Base-by-base conservation (phyloP, 805 yeast species). In the Suhomyces tanzawaensis region DNA sequence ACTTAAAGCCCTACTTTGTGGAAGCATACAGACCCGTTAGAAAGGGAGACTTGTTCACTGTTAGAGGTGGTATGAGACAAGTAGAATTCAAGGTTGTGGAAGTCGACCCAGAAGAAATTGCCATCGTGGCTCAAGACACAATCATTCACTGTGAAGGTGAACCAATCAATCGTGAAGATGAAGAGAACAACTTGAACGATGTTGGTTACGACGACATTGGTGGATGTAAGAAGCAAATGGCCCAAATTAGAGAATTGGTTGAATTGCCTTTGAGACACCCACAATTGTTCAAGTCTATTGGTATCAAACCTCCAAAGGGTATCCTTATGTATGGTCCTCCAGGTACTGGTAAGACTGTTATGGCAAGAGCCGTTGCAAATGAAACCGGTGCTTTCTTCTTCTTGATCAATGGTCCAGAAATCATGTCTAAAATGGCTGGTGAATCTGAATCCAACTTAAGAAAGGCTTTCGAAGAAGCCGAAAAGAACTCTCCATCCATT, bases 371-470 rank as follows among this genome's bases (percentile, higher is more conserved):
- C n/a, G 99, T 93, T 37, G 99, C 99, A 33, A 93, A 93, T 57
- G 99, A 93, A 69, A 93, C 99, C 17, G 99, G 99, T 59, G 99
- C 99, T 1, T 93, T 93, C 64, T 93, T 93, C 79, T 93, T 93
- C 65, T 77, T 93, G 55, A 93, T 93, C 66, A 93, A 93, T 62
- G 99, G 99, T 66, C 99, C 99, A 7, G 99, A 93, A 69, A 95
- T 93, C 58, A 93, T 93, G 99, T 90, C 98, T 39, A 93, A 93
- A 71, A 93, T 93, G 99, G 99, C 99, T 36, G 99, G 99, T 74
- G 99, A 93, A 71, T 86, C 96, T 13, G 99, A 93, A 72, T 85
- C 95, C 24, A 93, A 93, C 58, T 74, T 93, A 64, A 82, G 99
- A 74, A 90, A 90, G 69, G 99, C 99, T 2, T 93, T 93, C 55